phyloP scores from a whole-genome alignment of 2,329 filamentous ascomycete genomes.

The Tetracladium maxilliforme region DNA sequence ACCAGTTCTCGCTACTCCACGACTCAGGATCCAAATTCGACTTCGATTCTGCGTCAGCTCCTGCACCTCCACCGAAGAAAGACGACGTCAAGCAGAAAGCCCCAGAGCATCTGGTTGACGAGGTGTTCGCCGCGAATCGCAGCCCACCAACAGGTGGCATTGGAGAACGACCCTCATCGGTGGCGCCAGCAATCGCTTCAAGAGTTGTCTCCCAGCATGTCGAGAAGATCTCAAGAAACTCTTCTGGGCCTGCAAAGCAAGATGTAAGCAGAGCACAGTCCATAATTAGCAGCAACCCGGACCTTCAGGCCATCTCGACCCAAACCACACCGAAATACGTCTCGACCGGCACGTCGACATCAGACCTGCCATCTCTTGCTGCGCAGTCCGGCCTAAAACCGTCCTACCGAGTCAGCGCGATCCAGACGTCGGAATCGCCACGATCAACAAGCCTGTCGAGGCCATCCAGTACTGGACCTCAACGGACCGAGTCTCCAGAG shows the following conservation, averaged over 20 bases:
- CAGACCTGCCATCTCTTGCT: too few species aligned
- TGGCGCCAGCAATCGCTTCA: too few species aligned
- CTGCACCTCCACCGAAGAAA: slow-evolving; percentile 27
- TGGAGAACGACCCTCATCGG: too few species aligned
- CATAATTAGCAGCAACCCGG: slow-evolving; percentile 48
- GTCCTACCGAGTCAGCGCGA: too few species aligned
- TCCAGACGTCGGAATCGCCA: too few species aligned
- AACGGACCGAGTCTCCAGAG: too few species aligned
- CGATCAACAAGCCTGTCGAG: too few species aligned
- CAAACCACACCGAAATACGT: slow-evolving; percentile 22
- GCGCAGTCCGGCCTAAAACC: too few species aligned
- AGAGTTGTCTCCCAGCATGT: too few species aligned
- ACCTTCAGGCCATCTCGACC: slow-evolving; percentile 40
- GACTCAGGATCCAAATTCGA: slow-evolving; percentile 75
- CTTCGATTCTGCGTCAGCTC: slow-evolving; percentile 48
- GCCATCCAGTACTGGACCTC: too few species aligned
- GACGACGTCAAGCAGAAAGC: slow-evolving; percentile 50
- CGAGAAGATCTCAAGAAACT: slow-evolving; percentile 10
- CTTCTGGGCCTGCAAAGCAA: slow-evolving; percentile 13
- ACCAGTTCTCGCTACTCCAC: slow-evolving; percentile 83
- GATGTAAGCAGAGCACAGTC: slow-evolving; percentile 43
- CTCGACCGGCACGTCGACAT: too few species aligned
- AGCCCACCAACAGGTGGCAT: too few species aligned
- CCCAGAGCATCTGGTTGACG: slow-evolving; percentile 65
- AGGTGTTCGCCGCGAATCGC: slow-evolving; percentile 55